A percentile compares a stretch with the other conserved stretches of the same genome.
phyloP scores from a whole-genome alignment of 176 grass and related monocot genomes.

The Urochloa ruziziensis region DNA sequence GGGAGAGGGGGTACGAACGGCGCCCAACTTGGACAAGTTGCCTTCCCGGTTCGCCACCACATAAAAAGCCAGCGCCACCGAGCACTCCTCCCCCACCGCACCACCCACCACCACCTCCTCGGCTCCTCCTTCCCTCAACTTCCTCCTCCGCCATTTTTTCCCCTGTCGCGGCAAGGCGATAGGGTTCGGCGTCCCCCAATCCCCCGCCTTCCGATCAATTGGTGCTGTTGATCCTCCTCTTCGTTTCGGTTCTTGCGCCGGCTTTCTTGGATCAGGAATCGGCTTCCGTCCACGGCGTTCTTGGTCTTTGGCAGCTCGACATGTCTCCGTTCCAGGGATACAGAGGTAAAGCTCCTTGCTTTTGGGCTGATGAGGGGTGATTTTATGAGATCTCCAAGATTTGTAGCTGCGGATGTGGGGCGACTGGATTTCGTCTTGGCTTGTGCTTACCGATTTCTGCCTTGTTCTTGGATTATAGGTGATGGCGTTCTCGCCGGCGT shows the following conservation, averaged over 20 bases:
- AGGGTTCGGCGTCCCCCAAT: conserved; percentile 37
- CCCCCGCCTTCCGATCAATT: background rate
- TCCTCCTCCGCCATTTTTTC: conserved; percentile 31
- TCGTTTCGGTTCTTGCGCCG: conserved; percentile 12
- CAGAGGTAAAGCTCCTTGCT: conserved; percentile 35
- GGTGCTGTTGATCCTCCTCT: conserved; percentile 10
- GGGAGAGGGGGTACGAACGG: conserved; percentile 13
- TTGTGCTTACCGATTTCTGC: background rate
- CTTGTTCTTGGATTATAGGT: conserved; percentile 5
- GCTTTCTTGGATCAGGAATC: background rate
- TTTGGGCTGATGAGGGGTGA: background rate
- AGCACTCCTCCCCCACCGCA: background rate
- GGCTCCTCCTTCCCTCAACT: background rate
- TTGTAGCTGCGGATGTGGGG: background rate
- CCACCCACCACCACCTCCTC: background rate
- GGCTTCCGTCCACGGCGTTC: conserved; percentile 4
- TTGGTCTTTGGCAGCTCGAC: background rate
- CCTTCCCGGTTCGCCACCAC: conserved; percentile 4
- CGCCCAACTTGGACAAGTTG: conserved; percentile 31
- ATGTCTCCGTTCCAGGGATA: conserved; percentile 59
- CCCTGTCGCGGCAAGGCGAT: conserved; percentile 30
- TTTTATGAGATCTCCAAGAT: background rate
- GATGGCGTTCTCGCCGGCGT: conserved; percentile 29
- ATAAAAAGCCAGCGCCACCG: conserved; percentile 35
- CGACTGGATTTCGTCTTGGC: background rate